These are phyloP conservation scores for Erythrobasidium hasegawianum DNA, from an alignment of 1,284 basidiomycete species.

Conservation along the genomic window DNA sequence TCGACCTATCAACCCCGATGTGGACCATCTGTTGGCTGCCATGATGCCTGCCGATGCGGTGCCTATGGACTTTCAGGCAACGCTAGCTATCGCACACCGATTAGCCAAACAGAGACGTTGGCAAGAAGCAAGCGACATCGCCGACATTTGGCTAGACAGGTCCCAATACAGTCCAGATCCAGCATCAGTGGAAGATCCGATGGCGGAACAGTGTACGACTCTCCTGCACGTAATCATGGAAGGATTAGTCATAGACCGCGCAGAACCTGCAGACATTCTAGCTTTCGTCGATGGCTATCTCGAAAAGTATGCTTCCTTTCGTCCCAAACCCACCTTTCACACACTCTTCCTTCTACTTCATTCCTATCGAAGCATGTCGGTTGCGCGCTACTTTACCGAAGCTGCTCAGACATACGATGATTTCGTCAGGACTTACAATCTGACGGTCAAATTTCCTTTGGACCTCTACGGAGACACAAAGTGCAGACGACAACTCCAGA, in stretches of 20 bases:
- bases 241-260: slow-evolving; percentile 22
- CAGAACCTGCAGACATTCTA: background rate
- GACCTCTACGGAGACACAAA: slow-evolving; percentile 10
- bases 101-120: slow-evolving; percentile 26
- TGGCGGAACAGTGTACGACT: background rate
- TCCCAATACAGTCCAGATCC: background rate
- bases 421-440: background rate
- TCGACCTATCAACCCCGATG: slow-evolving; percentile 9
- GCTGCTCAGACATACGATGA: slow-evolving; percentile 3
- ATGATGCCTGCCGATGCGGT: slow-evolving; percentile 30
- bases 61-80: slow-evolving; percentile 25
- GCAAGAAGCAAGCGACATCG: slow-evolving; percentile 30
- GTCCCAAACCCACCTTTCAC: slow-evolving; percentile 4
- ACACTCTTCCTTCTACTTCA: slow-evolving; percentile 28
- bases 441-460: background rate
- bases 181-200: background rate
- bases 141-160: slow-evolving; percentile 14
- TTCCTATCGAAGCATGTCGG: slow-evolving; percentile 9
- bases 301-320: background rate
- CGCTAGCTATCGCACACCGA: slow-evolving; percentile 18
- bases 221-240: slow-evolving; percentile 24
- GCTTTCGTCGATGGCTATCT: slow-evolving; percentile 22
- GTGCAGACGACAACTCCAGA: slow-evolving; percentile 19
- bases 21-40: slow-evolving; percentile 23
- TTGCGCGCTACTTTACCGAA: background rate